Base-by-base conservation (phyloP, 805 yeast species). In the Yamadazyma sp. region DNA sequence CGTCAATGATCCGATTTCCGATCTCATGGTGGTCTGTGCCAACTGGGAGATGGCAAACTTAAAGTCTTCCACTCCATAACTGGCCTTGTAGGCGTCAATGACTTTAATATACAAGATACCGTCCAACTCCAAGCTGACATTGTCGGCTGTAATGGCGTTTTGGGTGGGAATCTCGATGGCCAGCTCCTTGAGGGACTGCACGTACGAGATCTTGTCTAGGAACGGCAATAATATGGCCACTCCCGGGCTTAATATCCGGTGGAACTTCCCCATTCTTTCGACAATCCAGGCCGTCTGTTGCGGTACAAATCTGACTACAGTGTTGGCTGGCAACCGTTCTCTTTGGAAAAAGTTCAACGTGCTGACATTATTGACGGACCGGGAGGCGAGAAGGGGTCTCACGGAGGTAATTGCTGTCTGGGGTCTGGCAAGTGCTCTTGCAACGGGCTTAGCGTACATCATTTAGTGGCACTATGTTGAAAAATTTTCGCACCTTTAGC, bases 241-340 rank as follows among this genome's bases (percentile, higher is more conserved):
- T 10, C 95, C 95, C 0, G 95, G 95, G 26, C 78, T 73, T 42
- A 87, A 69, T 25, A 67, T 62, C 11, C 72, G 62, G 56, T 80
- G 73, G 67, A 84, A 86, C 55, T 82, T 83, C 21, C 95, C 95
- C 95, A 86, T 86, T 45, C 95, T 70, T 60, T 86, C 95, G 13
- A 86, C 95, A 13, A 86, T 78, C 89, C 93, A 86, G 3, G 95
- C 95, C 14, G 86, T 82, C 60, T 86, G 95, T 57, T 87, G 95
- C 2, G 95, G 95, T 11, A 86, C 95, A 57, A 86, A 86, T 49
- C 85, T 69, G 26, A 84, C 60, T 4, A 84, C 59, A 2, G 93
- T 84, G 59, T 84, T 84, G 12, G 87, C 65, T n/a, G 95, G 95
- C 37, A 83, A 61, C 39, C 73, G 66, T 33, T 75, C 77, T 35